Base-by-base conservation (phyloP, 2,329 filamentous ascomycete genomes). In the Podosphaera leucotricha region DNA sequence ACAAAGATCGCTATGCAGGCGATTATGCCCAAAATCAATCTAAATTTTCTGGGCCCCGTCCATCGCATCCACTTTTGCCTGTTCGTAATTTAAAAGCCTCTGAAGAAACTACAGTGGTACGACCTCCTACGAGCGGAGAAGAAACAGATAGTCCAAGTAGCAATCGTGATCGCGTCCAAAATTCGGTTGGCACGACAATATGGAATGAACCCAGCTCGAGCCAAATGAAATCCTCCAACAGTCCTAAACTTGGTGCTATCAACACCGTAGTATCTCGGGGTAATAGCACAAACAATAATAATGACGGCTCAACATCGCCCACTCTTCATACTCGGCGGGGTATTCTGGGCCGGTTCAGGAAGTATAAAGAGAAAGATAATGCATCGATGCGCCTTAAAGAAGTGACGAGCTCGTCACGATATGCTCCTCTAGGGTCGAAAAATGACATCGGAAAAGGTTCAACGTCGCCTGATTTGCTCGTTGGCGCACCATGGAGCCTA, bases 111-210 rank as follows among this genome's bases (percentile, higher is more conserved):
- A 75, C 75, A 53, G 65, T 75, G 26, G 60, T 81, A 52, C 72
- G 80, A 47, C 81, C 82, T n/a, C 69, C 73, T 11, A 68, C 75
- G 45, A 86, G 79, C 58, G 71, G 80, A 53, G 83, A 92, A 57
- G 80, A 87, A 47, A 76, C 79, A 15, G 62, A 68, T 19, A 62
- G 65, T 52, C 72, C 64, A 52, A 57, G 65, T 19, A 52, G 49
- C 35, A 46, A 49, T 18, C 74, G 70, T 57, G 75, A 77, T 47
- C 67, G 67, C 36, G 52, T 48, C 20, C 52, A 49, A 6, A 53
- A 49, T 18, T 50, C 54, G 15, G 56, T 57, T 53, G 53, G 52
- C 21, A 51, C 49, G 7, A 48, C 49, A 13, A 36, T 54, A 28
- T 52, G 46, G 10, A 56, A 54, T 44, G 47, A 50, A 13, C 56